phyloP scores from a whole-genome alignment of 2,329 filamentous ascomycete species.

The Cercospora sojina region DNA sequence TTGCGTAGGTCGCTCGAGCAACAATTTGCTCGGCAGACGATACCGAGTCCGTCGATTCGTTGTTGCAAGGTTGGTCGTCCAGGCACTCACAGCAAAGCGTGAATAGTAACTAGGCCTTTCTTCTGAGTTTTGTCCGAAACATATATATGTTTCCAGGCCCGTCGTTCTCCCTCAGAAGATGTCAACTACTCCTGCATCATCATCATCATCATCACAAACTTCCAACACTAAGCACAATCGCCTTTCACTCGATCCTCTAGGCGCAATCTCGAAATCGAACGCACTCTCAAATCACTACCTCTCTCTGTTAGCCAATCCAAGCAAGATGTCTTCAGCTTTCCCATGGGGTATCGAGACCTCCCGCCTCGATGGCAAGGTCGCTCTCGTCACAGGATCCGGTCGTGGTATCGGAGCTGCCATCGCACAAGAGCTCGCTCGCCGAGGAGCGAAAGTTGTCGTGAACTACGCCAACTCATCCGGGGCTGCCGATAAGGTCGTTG shows the following conservation, averaged over 20 bases:
- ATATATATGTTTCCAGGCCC: constrained; percentile 9
- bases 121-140: constrained; percentile 2
- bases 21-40: neutral
- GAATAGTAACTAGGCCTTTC: neutral
- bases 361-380: constrained; percentile 56
- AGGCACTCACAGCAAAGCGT: neutral
- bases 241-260: constrained; percentile 29
- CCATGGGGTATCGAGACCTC: constrained; percentile 43
- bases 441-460: constrained; percentile 65
- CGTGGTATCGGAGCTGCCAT: constrained; percentile 67
- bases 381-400: constrained; percentile 55
- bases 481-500: constrained; percentile 65
- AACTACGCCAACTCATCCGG: constrained; percentile 67
- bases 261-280: constrained; percentile 30
- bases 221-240: constrained; percentile 9
- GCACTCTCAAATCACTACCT: constrained; percentile 25
- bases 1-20: neutral
- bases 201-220: neutral
- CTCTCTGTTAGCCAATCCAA: constrained; percentile 20
- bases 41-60: neutral
- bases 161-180: constrained; percentile 15
- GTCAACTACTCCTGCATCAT: constrained; percentile 13
- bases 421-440: constrained; percentile 63
- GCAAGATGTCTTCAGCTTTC: constrained; percentile 39
- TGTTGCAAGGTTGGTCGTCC: neutral